Percentiles rank a stretch among this genome's conserved stretches.
Conservation (phyloP, 352 stramenopile genomes). For the Detonula confervacea region DNA sequence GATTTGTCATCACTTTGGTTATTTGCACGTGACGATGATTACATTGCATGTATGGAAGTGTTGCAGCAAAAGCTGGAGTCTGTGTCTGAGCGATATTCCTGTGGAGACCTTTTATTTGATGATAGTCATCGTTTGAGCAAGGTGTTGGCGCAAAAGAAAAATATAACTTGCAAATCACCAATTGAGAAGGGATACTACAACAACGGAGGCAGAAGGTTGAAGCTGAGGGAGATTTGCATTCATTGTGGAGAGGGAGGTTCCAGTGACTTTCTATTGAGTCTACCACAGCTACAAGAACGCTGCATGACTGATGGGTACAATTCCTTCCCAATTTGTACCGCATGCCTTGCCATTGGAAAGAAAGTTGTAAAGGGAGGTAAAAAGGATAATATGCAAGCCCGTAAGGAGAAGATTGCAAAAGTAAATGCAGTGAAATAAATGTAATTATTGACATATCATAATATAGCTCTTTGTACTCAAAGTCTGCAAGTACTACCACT, state of each 20-base stretch:
- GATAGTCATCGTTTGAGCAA: constrained; percentile 14
- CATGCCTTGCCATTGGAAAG: neutral
- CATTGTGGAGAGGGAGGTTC: constrained; percentile 14
- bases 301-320: neutral
- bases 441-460: neutral
- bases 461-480: too few relatives aligned
- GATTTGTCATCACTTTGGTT: too few relatives aligned
- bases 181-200: constrained; percentile 23
- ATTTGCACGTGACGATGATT: too few relatives aligned
- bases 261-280: constrained; percentile 8
- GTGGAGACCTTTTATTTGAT: constrained; percentile 24
- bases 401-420: neutral
- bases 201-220: neutral
- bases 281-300: neutral
- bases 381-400: too few relatives aligned
- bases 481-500: too few relatives aligned
- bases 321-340: constrained; percentile 1
- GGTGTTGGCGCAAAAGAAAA: neutral
- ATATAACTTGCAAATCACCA: constrained; percentile 14
- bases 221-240: constrained; percentile 9
- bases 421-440: neutral
- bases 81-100: constrained; percentile 14
- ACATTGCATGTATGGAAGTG: too few relatives aligned
- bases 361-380: neutral
- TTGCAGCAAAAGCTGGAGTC: constrained; percentile 17